Evolutionary conservation across 2,329 filamentous ascomycete species (phyloP).

Genomic region (Penicillium sp.): DNA sequence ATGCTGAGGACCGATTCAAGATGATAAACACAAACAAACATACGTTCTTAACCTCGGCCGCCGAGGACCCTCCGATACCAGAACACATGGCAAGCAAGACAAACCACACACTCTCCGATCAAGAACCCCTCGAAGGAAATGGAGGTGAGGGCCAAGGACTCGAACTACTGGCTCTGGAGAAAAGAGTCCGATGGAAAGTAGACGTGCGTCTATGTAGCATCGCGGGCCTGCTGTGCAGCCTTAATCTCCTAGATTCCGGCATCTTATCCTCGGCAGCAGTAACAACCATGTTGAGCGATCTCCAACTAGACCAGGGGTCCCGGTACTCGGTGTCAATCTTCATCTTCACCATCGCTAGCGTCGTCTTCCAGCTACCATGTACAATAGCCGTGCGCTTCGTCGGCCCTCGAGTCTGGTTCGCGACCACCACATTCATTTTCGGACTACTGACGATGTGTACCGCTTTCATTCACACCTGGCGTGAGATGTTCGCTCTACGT

Average conservation of each 20-base stretch:
- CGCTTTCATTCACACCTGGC: conserved; percentile 67
- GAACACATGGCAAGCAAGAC: background rate
- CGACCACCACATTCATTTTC: conserved; percentile 60
- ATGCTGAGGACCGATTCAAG: background rate
- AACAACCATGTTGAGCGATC: conserved; percentile 65
- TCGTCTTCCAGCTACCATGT: conserved; percentile 67
- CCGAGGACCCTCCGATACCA: background rate
- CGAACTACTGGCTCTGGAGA: conserved; percentile 36
- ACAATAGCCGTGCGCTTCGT: conserved; percentile 66
- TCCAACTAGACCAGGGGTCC: conserved; percentile 61
- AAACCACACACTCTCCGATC: background rate
- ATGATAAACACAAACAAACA: background rate
- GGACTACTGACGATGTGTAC: conserved; percentile 68
- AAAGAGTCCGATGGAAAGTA: conserved; percentile 60
- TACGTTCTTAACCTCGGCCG: background rate
- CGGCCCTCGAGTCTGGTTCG: conserved; percentile 65
- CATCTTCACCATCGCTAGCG: conserved; percentile 69
- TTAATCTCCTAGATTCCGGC: conserved; percentile 69
- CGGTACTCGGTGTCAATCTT: conserved; percentile 70
- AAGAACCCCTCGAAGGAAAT: background rate
- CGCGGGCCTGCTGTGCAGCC: conserved; percentile 67
- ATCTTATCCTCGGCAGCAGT: conserved; percentile 70
- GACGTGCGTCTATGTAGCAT: conserved; percentile 70
- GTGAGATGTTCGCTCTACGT: conserved; percentile 67
- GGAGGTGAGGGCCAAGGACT: conserved; percentile 12